Evolutionary conservation across 1,139 yeast genomes (phyloP), one percentile per base, ranked within the genome.

Genomic region (Saccharomyces pastorianus): DNA sequence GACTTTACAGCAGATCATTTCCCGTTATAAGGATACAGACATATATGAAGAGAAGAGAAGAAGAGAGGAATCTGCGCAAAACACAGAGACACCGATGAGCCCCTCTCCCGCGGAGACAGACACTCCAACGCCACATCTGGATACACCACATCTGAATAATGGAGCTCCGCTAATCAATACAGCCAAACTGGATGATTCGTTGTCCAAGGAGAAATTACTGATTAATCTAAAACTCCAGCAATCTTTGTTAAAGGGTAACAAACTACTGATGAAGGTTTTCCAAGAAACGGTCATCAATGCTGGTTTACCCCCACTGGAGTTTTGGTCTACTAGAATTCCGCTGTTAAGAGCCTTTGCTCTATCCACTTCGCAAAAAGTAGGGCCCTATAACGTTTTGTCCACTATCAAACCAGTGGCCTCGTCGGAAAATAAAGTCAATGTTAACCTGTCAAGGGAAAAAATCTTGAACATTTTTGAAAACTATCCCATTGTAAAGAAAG

Each of bases 351-450:
- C 97, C 0, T 88, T 82, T 73, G 97, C 97, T 0, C 77, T 93
- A 58, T 81, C 95, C 2, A 79, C 82, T 13, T 81, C 89, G 11
- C 99, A 95, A 66, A 87, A 87, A 60, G 77, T 85, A 52, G 99
- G 99, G 0, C 95, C 96, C 0, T 95, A 91, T 67, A 93, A 93
- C 66, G 98, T 93, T 0, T 74, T 93, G 55, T 87, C 96, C 48
- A 89, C 98, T 0, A 93, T 93, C 62, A 88, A 88, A 64, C 97
- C 98, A 0, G 91, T 87, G 44, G 95, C 95, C 1, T 84, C 95
- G 0, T 84, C 93, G 25, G 96, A 90, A 61, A 87, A 87, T 66
- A 89, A 89, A 68, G 96, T 91, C 54, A 90, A 89, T 68, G 96
- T 95, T 48, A 86, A 91, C 56, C 88, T 93, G 32, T 88, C 99